These are phyloP conservation scores for Babjeviella inositovora DNA, from an alignment of 805 yeast genomes.

Conservation along the genomic window DNA sequence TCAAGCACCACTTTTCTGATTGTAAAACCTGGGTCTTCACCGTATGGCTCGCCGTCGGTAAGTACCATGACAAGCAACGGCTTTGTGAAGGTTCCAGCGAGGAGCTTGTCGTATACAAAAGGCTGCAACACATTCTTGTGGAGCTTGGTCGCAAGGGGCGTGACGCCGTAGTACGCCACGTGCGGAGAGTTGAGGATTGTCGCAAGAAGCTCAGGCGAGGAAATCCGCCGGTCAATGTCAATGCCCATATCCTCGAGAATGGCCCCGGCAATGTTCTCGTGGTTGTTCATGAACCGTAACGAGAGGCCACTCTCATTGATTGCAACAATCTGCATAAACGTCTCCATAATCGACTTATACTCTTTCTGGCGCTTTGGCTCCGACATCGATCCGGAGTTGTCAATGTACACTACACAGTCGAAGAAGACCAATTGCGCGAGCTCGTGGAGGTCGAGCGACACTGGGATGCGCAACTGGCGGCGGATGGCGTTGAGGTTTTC, in stretches of 20 bases:
- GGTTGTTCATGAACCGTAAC: constrained; percentile 10
- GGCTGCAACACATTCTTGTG: constrained; percentile 9
- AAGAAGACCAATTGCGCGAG: too few species aligned
- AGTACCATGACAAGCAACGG: constrained; percentile 10
- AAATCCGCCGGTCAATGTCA: constrained; percentile 7
- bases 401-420: constrained; percentile 10
- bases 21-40: constrained; percentile 7
- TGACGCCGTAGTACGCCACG: constrained; percentile 8
- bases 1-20: constrained; percentile 7
- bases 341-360: constrained; percentile 8
- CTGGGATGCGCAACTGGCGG: too few species aligned
- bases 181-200: constrained; percentile 6
- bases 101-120: constrained; percentile 7
- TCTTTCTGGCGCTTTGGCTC: constrained; percentile 12
- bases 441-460: too few species aligned
- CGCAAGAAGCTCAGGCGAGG: constrained; percentile 6
- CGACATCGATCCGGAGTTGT: constrained; percentile 14
- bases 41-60: constrained; percentile 13
- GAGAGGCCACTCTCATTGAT: constrained; percentile 10
- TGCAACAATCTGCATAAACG: constrained; percentile 10
- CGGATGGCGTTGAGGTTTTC: too few species aligned
- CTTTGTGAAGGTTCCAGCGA: constrained; percentile 6
- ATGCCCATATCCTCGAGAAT: too few species aligned
- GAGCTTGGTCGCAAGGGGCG: constrained; percentile 9
- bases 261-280: constrained; percentile 6